Percentiles rank a stretch among this genome's conserved stretches.
Conservation (phyloP, 129 eudicot species). For the Pittosporum tobira region DNA sequence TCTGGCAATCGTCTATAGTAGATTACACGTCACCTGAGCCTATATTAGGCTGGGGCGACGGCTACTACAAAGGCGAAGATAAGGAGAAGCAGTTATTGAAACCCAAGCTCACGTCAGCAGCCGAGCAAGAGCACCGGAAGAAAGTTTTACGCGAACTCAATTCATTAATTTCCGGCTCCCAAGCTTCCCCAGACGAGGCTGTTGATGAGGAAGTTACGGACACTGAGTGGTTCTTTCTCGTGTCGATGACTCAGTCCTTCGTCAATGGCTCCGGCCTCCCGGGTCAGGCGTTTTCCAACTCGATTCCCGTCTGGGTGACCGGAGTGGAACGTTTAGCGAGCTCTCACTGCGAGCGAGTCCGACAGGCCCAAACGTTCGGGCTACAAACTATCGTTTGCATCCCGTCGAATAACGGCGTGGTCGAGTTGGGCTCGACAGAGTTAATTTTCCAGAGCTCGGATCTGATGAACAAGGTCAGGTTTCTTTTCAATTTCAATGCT, state of each 20-base stretch:
- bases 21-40: constrained; percentile 31
- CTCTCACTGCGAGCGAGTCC: constrained; percentile 60
- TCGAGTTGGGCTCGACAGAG: constrained; percentile 78
- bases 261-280: constrained; percentile 51
- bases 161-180: constrained; percentile 56
- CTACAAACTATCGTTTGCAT: constrained; percentile 67
- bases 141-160: constrained; percentile 70
- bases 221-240: constrained; percentile 81
- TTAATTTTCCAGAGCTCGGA: constrained; percentile 42
- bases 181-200: constrained; percentile 27
- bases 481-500: constrained; percentile 35
- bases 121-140: constrained; percentile 66
- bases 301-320: constrained; percentile 59
- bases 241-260: constrained; percentile 79
- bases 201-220: constrained; percentile 89
- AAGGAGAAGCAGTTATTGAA: constrained; percentile 10
- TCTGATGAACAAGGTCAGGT: constrained; percentile 45
- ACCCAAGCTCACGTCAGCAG: constrained; percentile 16
- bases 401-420: constrained; percentile 60
- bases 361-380: constrained; percentile 55
- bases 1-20: constrained; percentile 61
- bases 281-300: constrained; percentile 45
- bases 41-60: constrained; percentile 83
- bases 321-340: constrained; percentile 39
- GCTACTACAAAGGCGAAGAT: constrained; percentile 71